phyloP scores from a whole-genome alignment of 208 protist genomes.

The Herpetomonas samuelpessoai region DNA sequence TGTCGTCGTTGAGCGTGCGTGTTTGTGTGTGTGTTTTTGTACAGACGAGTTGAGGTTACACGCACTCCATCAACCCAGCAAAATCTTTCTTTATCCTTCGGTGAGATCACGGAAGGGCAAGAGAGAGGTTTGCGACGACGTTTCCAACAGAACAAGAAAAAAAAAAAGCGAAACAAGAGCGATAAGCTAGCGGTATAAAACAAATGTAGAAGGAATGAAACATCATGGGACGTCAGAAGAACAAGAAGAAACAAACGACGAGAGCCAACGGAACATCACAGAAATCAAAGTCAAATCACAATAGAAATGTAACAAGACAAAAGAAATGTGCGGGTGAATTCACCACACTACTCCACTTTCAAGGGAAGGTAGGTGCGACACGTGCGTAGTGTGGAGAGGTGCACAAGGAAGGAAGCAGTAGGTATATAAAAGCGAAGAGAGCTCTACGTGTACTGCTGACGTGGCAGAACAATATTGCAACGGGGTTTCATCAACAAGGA shows the following conservation, averaged over 20 bases:
- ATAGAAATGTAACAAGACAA: conserved; percentile 3
- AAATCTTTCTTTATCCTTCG: neutral
- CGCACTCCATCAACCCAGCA: neutral
- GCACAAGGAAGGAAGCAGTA: too few species aligned
- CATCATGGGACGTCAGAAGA: too few species aligned
- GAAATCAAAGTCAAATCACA: neutral
- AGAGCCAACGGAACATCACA: too few species aligned
- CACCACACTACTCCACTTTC: too few species aligned
- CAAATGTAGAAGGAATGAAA: conserved; percentile 5
- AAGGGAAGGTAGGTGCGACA: too few species aligned
- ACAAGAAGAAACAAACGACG: too few species aligned
- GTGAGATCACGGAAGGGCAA: neutral
- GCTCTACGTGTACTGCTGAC: too few species aligned
- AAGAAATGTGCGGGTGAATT: conserved; percentile 1
- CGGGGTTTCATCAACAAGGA: conserved; percentile 1
- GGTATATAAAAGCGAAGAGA: too few species aligned
- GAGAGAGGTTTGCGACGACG: neutral
- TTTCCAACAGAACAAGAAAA: conserved; percentile 1
- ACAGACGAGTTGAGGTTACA: conserved; percentile 1
- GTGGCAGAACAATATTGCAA: too few species aligned
- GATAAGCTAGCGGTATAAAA: neutral
- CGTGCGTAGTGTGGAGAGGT: too few species aligned
- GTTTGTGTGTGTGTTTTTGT: conserved; percentile 5
- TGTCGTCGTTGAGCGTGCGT: conserved; percentile 2
- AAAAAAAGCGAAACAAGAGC: conserved; percentile 8